Base-by-base conservation (phyloP, 2,329 filamentous ascomycete genomes). In the Acarospora socialis region DNA sequence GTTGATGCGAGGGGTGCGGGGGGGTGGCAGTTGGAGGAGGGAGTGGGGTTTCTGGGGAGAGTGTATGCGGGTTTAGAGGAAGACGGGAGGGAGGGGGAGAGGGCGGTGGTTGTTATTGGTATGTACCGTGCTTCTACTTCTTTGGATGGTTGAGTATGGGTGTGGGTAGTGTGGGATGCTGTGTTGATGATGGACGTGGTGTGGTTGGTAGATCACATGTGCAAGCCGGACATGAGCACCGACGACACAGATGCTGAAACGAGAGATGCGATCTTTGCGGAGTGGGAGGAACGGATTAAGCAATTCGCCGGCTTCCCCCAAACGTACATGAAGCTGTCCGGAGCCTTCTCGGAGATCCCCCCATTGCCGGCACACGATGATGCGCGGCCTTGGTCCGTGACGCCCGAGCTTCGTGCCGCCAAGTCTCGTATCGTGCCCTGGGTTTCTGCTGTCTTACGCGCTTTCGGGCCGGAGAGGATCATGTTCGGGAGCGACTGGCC, bases 401-500 rank as follows among this genome's bases (percentile, higher is more conserved):
- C 8, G 8, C 14, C n/a, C n/a, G n/a, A n/a, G n/a, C n/a, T n/a
- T n/a, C n/a, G n/a, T n/a, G n/a, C 5, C 9, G 23, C 29, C 14
- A 20, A 32, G 9, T 16, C 28, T 52, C 64, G 7, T 42, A 36
- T n/a, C 30, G 64, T 70, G 36, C 75, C 77, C 15, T 92, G 81
- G 77, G 67, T 82, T 2, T 69, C 74, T 38, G 70, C 77, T 32
- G 59, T 86, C 1, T 69, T 92, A 32, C 68, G 73, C 17, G 68
- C 68, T 1, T 94, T 93, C 48, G 75, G 79, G 2, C 59, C 78
- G 0, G 51, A 61, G 14, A 67, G 82, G 41, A 67, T 90, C 50
- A 84, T 95, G 77, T 94, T 90, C 54, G 86, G 78, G 15, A 86
- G 79, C 42, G 84, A 94, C 54, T 95, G 87, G 87, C 86, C 87